Evolutionary conservation across 257 asterid genomes (phyloP), one percentile per base, ranked within the genome.

Genomic region (Solanum habrochaites): DNA sequence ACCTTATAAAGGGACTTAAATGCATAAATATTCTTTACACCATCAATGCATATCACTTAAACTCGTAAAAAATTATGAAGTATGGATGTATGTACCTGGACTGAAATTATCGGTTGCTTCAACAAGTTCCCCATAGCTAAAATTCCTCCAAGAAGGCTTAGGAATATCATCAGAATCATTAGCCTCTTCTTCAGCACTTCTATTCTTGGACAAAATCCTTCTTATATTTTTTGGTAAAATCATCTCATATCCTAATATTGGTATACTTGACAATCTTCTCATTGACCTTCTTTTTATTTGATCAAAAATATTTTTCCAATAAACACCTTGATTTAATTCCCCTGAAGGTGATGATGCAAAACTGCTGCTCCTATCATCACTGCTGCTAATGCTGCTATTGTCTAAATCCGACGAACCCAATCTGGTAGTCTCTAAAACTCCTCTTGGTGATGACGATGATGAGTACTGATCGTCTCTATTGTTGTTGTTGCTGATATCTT

Each of bases 71-170:
- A 78, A 1, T 56, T 18, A 56, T 56, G 64, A 56, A 56, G 0
- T 56, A 56, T 56, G 64, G 52, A 77, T 14, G 29, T 43, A 78
- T 56, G 82, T 89, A 96, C 99, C 98, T 12, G 93, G 90, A 91
- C 90, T 91, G 62, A 96, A 96, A 85, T 90, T 86, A 71, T 93
- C 87, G 13, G 99, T 96, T 45, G 99, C 98, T 32, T 87, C 91
- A 3, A 74, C 88, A 74, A 96, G 99, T 47, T 95, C 95, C 12
- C 88, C 78, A 64, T 45, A 89, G 70, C 83, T 89, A 32, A 95
- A 96, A 84, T 92, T 96, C 88, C 94, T 94, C 98, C 98, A 95
- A 35, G 98, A 91, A 4, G 99, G 98, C 86, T 96, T 95, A 0
- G 97, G 94, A 75, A 88, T 81, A 14, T 91, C 95, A 69, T 93